These are phyloP conservation scores for Colletotrichum aenigma DNA, from an alignment of 2,329 filamentous ascomycete species.

Conservation along the genomic window DNA sequence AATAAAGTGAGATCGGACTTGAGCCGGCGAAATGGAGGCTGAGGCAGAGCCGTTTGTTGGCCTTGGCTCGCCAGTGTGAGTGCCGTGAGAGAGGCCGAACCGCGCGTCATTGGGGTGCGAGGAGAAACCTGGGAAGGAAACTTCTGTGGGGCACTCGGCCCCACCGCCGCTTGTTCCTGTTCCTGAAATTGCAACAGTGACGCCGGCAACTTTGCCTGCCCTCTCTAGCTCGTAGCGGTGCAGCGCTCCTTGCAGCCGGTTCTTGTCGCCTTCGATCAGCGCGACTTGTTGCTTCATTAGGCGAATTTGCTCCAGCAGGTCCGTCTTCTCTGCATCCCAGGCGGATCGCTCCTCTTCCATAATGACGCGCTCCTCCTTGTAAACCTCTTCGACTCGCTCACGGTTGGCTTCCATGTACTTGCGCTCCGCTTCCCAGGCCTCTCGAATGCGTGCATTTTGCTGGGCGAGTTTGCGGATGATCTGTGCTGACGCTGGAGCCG, in stretches of 20 bases:
- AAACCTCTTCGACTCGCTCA: conserved; percentile 58
- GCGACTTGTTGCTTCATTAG: conserved; percentile 43
- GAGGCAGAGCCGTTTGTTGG: conserved; percentile 21
- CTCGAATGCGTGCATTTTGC: conserved; percentile 47
- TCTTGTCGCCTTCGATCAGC: conserved; percentile 40
- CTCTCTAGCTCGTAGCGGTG: conserved; percentile 20
- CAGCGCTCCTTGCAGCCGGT: conserved; percentile 13
- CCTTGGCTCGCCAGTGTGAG: conserved; percentile 3
- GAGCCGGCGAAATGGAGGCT: conserved; percentile 22
- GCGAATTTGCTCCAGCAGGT: conserved; percentile 44
- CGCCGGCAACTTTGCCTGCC: conserved; percentile 21
- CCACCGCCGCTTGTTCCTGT: conserved; percentile 12
- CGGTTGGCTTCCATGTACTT: conserved; percentile 59
- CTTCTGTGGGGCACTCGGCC: conserved; percentile 18
- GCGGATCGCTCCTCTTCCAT: conserved; percentile 55
- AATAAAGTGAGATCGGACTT: conserved; percentile 17
- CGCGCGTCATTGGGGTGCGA: conserved; percentile 22
- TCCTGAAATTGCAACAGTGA: conserved; percentile 18
- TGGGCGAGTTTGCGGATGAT: conserved; percentile 44
- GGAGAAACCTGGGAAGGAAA: conserved; percentile 26
- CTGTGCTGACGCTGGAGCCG: conserved; percentile 29
- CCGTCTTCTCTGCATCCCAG: conserved; percentile 50
- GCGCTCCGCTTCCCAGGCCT: conserved; percentile 59
- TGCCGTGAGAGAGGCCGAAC: conserved; percentile 18
- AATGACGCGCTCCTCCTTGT: conserved; percentile 56